Percentiles rank a stretch among this genome's conserved stretches.
phyloP scores from a whole-genome alignment of 805 yeast species.

The Saturnispora halmiae region DNA sequence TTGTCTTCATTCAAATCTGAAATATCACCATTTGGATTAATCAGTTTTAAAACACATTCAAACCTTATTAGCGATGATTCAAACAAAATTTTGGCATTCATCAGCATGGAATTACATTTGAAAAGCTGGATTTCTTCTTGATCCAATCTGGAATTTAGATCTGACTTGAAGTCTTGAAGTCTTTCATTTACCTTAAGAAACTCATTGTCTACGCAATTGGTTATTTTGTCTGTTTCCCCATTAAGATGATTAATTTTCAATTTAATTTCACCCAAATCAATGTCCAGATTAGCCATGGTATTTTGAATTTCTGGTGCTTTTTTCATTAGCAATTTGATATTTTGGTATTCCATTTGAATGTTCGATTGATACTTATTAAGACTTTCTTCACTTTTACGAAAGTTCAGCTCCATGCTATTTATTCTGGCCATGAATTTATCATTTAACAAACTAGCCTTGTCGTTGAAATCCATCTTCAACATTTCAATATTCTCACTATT shows the following conservation, averaged over 20 bases:
- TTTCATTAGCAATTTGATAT: constrained; percentile 2
- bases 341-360: constrained; percentile 8
- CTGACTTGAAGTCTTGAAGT: not conserved
- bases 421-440: not conserved
- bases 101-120: constrained; percentile 22
- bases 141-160: constrained; percentile 4
- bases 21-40: not conserved
- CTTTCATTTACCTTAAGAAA: not conserved
- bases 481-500: constrained; percentile 5
- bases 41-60: constrained; percentile 14
- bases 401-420: not conserved
- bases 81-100: constrained; percentile 22
- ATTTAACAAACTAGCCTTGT: constrained; percentile 3
- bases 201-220: constrained; percentile 1
- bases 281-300: not conserved
- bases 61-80: constrained; percentile 24
- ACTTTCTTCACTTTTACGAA: not conserved
- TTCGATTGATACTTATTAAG: constrained; percentile 4
- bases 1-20: not conserved
- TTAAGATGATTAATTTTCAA: not conserved
- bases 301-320: not conserved
- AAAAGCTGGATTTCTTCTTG: constrained; percentile 18
- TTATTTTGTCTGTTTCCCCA: not conserved
- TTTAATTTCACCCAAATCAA: not conserved
- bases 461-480: constrained; percentile 8